Conservation (phyloP, 106 monocot species). For the Platanthera zijinensis region DNA sequence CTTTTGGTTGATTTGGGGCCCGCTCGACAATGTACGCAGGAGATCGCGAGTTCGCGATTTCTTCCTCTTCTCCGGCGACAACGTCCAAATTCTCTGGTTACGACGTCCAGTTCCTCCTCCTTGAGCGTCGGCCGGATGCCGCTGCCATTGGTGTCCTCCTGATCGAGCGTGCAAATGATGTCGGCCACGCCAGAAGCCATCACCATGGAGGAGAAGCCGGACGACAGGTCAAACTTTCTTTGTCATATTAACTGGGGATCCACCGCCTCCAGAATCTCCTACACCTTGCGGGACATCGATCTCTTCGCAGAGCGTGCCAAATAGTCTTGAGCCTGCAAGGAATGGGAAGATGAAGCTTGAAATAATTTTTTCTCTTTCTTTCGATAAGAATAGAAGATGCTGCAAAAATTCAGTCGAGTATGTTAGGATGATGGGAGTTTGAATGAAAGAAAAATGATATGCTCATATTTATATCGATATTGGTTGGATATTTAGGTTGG, state of each 20-base stretch:
- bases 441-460: background rate
- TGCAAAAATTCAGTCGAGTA: too few species aligned
- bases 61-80: too few species aligned
- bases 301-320: constrained; percentile 8
- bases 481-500: background rate
- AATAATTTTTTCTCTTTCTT: too few species aligned
- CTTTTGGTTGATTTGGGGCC: too few species aligned
- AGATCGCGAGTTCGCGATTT: too few species aligned
- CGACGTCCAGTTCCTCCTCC: too few species aligned
- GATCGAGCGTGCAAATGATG: constrained; percentile 12
- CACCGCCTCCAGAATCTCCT: constrained; percentile 8
- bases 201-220: background rate
- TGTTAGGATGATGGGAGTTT: too few species aligned
- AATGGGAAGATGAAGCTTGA: background rate
- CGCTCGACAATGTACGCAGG: too few species aligned
- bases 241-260: constrained; percentile 2
- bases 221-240: constrained; percentile 5
- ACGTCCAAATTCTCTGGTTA: too few species aligned
- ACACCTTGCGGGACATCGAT: constrained; percentile 9
- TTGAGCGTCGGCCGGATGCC: background rate
- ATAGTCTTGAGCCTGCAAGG: background rate
- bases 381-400: too few species aligned
- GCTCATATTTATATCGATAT: background rate
- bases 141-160: background rate
- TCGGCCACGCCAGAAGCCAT: constrained; percentile 8